A percentile compares a stretch with the other conserved stretches of the same genome.
These are phyloP conservation scores for Ophiostoma perfectum DNA, from an alignment of 2,329 filamentous ascomycete species.

Conservation along the genomic window DNA sequence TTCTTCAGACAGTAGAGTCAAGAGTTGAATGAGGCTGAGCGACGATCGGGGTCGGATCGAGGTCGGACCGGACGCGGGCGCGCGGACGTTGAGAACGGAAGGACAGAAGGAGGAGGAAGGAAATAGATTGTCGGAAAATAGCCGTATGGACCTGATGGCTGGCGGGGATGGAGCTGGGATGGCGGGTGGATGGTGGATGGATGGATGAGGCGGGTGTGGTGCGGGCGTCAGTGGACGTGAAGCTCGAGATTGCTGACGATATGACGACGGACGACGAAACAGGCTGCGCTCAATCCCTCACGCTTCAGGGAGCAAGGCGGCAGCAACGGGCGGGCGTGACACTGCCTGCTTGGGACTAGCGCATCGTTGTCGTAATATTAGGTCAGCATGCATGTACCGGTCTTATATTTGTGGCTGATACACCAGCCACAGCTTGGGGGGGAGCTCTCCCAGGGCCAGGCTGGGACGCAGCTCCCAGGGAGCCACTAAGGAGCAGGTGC, in stretches of 20 bases:
- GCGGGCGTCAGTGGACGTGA: not conserved
- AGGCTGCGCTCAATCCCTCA: conserved; percentile 9
- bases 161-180: not conserved
- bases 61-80: too few species aligned
- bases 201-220: not conserved
- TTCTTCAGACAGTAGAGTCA: not conserved
- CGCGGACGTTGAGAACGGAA: too few species aligned
- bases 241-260: not conserved
- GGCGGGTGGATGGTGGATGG: too few species aligned
- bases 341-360: not conserved
- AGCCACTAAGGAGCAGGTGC: too few species aligned
- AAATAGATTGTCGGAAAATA: too few species aligned
- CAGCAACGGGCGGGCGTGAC: conserved; percentile 6
- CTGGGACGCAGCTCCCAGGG: not conserved
- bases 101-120: too few species aligned
- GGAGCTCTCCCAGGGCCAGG: conserved; percentile 8
- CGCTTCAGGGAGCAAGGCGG: not conserved
- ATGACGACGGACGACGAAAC: conserved; percentile 10
- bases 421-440: conserved; percentile 8
- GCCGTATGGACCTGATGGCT: too few species aligned
- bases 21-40: not conserved
- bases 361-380: not conserved
- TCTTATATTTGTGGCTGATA: too few species aligned
- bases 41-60: not conserved
- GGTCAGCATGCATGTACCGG: not conserved